Evolutionary conservation across 1,284 basidiomycete species (phyloP).

Genomic region (Ganoderma sp.): DNA sequence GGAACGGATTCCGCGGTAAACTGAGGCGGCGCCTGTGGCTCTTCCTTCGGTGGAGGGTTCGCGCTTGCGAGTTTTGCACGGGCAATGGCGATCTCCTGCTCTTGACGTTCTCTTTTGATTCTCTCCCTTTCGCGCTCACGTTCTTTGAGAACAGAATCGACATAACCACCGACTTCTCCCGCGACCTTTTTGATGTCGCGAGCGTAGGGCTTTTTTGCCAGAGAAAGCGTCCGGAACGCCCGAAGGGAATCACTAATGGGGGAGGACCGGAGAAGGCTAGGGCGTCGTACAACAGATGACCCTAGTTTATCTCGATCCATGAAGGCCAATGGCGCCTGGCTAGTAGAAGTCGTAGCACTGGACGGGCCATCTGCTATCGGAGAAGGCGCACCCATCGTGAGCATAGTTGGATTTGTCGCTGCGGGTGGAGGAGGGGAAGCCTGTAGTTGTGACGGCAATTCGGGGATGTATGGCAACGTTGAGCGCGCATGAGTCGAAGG

Average conservation of each 20-base stretch:
- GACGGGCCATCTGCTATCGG: constrained; percentile 29
- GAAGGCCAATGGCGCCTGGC: constrained; percentile 6
- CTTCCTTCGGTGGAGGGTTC: constrained; percentile 5
- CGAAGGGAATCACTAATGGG: constrained; percentile 43
- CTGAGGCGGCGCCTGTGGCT: not conserved
- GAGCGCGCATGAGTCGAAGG: constrained; percentile 48
- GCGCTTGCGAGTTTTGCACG: constrained; percentile 21
- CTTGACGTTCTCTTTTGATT: constrained; percentile 62
- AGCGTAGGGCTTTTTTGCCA: constrained; percentile 30
- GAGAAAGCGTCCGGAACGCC: constrained; percentile 43
- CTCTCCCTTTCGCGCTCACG: constrained; percentile 76
- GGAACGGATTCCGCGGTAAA: not conserved
- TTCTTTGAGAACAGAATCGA: constrained; percentile 73
- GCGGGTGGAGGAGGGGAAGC: constrained; percentile 56
- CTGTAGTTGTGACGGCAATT: constrained; percentile 68
- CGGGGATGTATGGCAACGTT: constrained; percentile 61
- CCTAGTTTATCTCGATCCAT: constrained; percentile 26
- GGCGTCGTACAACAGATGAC: constrained; percentile 32
- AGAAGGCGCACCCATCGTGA: constrained; percentile 20
- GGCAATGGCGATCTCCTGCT: constrained; percentile 27
- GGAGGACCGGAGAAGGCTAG: constrained; percentile 37
- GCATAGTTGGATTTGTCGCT: constrained; percentile 25
- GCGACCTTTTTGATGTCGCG: constrained; percentile 55
- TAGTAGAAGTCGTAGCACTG: constrained; percentile 31
- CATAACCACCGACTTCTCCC: constrained; percentile 64